phyloP scores from a whole-genome alignment of 257 asterid species.

The Primulina eburnea region DNA sequence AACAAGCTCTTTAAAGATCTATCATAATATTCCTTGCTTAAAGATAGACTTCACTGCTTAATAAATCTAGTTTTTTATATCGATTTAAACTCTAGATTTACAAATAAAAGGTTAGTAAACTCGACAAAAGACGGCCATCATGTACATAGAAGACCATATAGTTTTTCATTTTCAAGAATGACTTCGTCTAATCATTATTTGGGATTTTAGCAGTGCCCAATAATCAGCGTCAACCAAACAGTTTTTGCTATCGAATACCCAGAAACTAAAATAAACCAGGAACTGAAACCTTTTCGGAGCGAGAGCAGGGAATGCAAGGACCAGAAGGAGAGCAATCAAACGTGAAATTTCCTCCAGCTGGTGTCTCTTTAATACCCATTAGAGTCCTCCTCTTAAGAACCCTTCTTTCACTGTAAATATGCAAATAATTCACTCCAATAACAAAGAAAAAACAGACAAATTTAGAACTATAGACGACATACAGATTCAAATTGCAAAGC shows the following conservation, averaged over 20 bases:
- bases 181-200: neutral
- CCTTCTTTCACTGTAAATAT: slow-evolving; percentile 31
- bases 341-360: slow-evolving; percentile 74
- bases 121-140: neutral
- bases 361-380: slow-evolving; percentile 74
- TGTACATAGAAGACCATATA: neutral
- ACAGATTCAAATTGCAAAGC: slow-evolving; percentile 12
- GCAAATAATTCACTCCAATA: slow-evolving; percentile 14
- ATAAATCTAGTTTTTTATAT: no score
- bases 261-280: neutral
- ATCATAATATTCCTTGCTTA: neutral
- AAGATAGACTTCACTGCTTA: neutral
- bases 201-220: neutral
- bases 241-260: neutral
- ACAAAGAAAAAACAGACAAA: slow-evolving; percentile 15
- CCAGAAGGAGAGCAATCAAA: slow-evolving; percentile 97
- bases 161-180: neutral
- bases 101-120: neutral
- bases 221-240: neutral
- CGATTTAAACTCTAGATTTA: neutral
- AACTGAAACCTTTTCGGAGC: slow-evolving; percentile 69
- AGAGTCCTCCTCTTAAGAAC: slow-evolving; percentile 44
- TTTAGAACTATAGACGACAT: slow-evolving; percentile 16
- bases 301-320: slow-evolving; percentile 87
- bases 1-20: neutral